Evolutionary conservation across 2,329 filamentous ascomycete species (phyloP).

Genomic region (Cladosporium cucumerinum): DNA sequence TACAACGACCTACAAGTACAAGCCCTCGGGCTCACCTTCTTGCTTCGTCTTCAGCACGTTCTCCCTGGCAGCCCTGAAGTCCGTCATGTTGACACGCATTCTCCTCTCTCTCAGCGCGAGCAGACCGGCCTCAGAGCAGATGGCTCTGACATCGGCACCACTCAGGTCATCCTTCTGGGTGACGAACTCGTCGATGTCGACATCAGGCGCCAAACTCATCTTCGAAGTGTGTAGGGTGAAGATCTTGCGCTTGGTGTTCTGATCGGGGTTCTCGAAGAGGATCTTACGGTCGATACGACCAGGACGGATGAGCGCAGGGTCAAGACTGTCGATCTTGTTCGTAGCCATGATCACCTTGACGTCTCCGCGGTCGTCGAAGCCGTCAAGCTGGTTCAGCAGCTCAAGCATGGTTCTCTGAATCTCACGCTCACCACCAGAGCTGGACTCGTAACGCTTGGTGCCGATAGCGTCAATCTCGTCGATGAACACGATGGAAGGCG

Average conservation of each 20-base stretch:
- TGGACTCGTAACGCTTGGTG: constrained; percentile 97
- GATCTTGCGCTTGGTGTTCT: constrained; percentile 96
- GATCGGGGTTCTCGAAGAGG: constrained; percentile 68
- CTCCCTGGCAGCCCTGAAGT: constrained; percentile 90
- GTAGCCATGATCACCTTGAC: constrained; percentile 99
- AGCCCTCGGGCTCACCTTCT: constrained; percentile 93
- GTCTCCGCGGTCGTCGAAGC: constrained; percentile 96
- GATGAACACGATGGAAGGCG: constrained; percentile 96
- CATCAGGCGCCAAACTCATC: constrained; percentile 94
- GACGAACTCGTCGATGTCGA: constrained; percentile 98
- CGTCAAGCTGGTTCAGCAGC: constrained; percentile 94
- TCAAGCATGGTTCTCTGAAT: constrained; percentile 99
- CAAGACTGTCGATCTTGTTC: constrained; percentile 98
- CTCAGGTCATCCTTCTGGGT: constrained; percentile 96
- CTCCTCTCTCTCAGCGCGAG: constrained; percentile 90
- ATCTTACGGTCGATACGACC: constrained; percentile 99
- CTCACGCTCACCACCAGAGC: constrained; percentile 93
- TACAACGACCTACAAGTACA: constrained; percentile 75
- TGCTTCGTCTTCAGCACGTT: constrained; percentile 97
- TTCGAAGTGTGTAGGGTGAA: constrained; percentile 97
- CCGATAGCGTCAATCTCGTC: constrained; percentile 99
- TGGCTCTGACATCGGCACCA: constrained; percentile 97
- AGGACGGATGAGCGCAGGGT: constrained; percentile 91
- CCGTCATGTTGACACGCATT: constrained; percentile 98
- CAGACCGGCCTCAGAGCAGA: constrained; percentile 94